A percentile compares a stretch with the other conserved stretches of the same genome.
phyloP scores from a whole-genome alignment of 2,329 filamentous ascomycete genomes.

The Aspergillus sp. region DNA sequence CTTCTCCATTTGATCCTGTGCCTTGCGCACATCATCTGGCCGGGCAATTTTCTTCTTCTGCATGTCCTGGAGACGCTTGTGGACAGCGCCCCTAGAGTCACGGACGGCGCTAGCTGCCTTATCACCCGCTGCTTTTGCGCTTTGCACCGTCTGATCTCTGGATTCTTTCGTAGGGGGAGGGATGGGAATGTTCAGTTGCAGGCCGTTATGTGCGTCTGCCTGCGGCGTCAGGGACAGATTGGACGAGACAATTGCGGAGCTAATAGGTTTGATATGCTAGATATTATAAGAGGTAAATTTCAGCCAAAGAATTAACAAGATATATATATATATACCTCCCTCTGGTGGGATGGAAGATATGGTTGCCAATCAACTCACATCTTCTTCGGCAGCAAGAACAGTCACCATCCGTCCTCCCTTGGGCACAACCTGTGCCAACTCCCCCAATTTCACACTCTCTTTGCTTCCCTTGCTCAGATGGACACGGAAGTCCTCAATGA shows the following conservation, averaged over 20 bases:
- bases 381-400: slow-evolving; percentile 57
- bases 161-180: slow-evolving; percentile 42
- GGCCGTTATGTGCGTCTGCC: slow-evolving; percentile 34
- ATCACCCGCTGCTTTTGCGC: slow-evolving; percentile 37
- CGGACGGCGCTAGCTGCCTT: slow-evolving; percentile 32
- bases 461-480: slow-evolving; percentile 46
- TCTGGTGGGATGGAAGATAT: background rate
- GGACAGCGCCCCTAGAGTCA: slow-evolving; percentile 36
- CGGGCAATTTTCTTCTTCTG: slow-evolving; percentile 36
- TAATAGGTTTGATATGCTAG: slow-evolving; percentile 40
- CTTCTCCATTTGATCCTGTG: slow-evolving; percentile 42
- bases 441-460: slow-evolving; percentile 48
- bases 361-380: slow-evolving; percentile 38
- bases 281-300: background rate
- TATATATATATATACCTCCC: no score
- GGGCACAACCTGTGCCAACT: slow-evolving; percentile 59
- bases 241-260: slow-evolving; percentile 35
- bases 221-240: slow-evolving; percentile 38
- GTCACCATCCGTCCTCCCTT: slow-evolving; percentile 54
- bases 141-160: slow-evolving; percentile 31
- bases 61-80: slow-evolving; percentile 39
- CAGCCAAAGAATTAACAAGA: background rate
- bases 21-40: slow-evolving; percentile 40
- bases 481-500: slow-evolving; percentile 55
- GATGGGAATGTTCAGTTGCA: slow-evolving; percentile 39